These are phyloP conservation scores for Eucalyptus curtisii DNA, from an alignment of 345 rosid genomes.

Conservation along the genomic window DNA sequence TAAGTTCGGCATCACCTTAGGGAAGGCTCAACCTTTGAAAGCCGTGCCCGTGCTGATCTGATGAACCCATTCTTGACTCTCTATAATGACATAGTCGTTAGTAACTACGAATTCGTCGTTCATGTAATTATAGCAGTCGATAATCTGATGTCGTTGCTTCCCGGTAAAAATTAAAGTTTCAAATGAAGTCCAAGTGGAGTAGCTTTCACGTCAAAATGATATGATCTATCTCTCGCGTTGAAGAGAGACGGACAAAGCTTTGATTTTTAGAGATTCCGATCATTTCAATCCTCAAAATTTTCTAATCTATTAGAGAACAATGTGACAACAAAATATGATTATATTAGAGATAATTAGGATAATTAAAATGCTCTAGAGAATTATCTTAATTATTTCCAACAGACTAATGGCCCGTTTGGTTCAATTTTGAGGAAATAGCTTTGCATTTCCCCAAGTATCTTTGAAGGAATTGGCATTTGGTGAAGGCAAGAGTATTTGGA, in stretches of 20 bases:
- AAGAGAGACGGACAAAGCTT: background rate
- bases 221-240: background rate
- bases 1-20: slow-evolving; percentile 8
- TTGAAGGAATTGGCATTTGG: no score
- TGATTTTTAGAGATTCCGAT: background rate
- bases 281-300: background rate
- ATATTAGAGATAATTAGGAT: no score
- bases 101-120: background rate
- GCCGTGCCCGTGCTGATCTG: background rate
- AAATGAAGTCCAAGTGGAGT: background rate
- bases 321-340: no score
- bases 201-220: background rate
- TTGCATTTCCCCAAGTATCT: no score
- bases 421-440: no score
- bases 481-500: no score
- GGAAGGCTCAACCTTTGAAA: background rate
- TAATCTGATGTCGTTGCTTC: background rate
- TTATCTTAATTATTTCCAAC: no score
- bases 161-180: background rate
- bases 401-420: no score
- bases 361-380: no score
- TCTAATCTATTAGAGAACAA: no score
- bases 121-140: background rate
- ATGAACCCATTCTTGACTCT: background rate
- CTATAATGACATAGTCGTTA: background rate